Base-by-base conservation (phyloP, 2,329 filamentous ascomycete genomes). In the Claviceps sp. region DNA sequence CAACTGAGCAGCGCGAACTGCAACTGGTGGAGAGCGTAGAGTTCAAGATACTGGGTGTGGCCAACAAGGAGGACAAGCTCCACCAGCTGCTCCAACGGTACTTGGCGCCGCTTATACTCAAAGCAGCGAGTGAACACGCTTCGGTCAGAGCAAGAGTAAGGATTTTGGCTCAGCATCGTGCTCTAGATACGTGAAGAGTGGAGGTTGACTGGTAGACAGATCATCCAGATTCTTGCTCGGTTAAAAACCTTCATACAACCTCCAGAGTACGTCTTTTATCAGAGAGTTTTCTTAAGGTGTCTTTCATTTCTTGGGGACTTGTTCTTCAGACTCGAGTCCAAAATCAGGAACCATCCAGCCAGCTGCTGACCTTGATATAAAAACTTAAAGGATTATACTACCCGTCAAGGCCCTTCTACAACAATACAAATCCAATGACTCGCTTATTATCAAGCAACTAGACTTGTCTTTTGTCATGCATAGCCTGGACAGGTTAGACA, bases 401-500 rank as follows among this genome's bases (percentile, higher is more conserved):
- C 93, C 93, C 0, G 89, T 97, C 13, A 78, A 81, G n/a, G 81
- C 83, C 16, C 75, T 98, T 18, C 68, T 97, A 51, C 84, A 89
- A 59, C 93, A 97, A 65, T 96, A 95, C 74, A 95, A 94, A 66
- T 62, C 86, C 22, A 81, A 80, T 40, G 74, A 81, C 41, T 84
- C 83, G 13, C 73, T 83, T 1, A 74, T 96, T 40, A 81, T 98
- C 57, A 84, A 88, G 56, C 87, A 95, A 63, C 86, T 96, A 59
- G 90, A 97, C 67, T 72, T 97, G 42, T 76, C 86, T 18, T 95
- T 95, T 63, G 85, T 96, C 40, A 87, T 94, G 62, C 88, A 95
- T 63, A 93, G 91, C 43, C 61, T 80, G 30, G 66, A 71, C 43
- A 72, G 76, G 3, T 64, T 78, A 22, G 66, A 72, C 37, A 65